These are phyloP conservation scores for Cryptosporidium viatorum DNA, from an alignment of 169 alveolate genomes.

Conservation along the genomic window DNA sequence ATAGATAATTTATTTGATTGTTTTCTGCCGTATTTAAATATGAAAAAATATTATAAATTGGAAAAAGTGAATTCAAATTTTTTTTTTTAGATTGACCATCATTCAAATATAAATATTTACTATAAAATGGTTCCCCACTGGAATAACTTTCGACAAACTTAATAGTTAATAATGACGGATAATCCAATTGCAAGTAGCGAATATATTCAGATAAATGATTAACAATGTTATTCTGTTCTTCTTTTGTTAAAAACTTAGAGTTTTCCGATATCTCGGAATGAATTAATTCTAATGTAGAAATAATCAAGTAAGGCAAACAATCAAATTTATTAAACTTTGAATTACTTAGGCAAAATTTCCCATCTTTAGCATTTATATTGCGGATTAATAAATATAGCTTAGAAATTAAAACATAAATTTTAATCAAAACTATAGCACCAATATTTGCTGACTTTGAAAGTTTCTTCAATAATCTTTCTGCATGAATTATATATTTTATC, in stretches of 20 bases:
- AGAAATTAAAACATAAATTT: conserved; percentile 23
- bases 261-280: conserved; percentile 8
- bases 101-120: background rate
- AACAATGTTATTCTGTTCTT: background rate
- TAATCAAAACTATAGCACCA: background rate
- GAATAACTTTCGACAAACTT: background rate
- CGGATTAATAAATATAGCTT: conserved; percentile 12
- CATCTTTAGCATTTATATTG: conserved; percentile 23
- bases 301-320: conserved; percentile 13
- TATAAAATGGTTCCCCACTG: background rate
- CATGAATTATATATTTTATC: background rate
- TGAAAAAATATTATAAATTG: conserved; percentile 22
- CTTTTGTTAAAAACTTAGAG: background rate
- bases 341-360: background rate
- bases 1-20: background rate
- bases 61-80: background rate
- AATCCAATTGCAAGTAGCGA: background rate
- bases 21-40: conserved; percentile 2
- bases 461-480: conserved; percentile 11
- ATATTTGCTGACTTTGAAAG: background rate
- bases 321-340: conserved; percentile 12
- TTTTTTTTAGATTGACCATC: background rate
- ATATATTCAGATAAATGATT: conserved; percentile 31
- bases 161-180: conserved; percentile 5
- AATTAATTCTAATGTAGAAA: conserved; percentile 6